Conservation (phyloP, 257 asterid species). For the Solanum microdontum region DNA sequence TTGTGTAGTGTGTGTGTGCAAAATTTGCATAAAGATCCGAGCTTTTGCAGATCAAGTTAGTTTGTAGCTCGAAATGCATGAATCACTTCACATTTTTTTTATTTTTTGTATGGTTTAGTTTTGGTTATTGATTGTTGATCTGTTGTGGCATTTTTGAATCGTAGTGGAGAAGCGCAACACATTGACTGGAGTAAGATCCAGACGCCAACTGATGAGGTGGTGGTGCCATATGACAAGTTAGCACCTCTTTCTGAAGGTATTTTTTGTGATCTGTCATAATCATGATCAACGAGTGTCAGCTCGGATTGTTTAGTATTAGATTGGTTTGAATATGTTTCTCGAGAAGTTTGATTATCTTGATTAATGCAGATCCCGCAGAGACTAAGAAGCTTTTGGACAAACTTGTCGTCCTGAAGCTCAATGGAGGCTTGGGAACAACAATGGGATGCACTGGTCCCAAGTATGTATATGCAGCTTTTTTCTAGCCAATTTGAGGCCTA, state of each 20-base stretch:
- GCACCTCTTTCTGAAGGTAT: constrained; percentile 79
- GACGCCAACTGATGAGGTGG: constrained; percentile 35
- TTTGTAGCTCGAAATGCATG: not conserved
- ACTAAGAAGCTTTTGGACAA: constrained; percentile 76
- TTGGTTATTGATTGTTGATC: not conserved
- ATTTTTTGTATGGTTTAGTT: not conserved
- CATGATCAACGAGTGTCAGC: not conserved
- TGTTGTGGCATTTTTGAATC: not conserved
- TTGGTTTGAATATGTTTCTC: not conserved
- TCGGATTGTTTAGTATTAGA: not conserved
- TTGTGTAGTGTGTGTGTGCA: not conserved
- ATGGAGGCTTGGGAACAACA: constrained; percentile 99
- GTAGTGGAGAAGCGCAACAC: constrained; percentile 27
- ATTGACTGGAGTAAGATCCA: constrained; percentile 38
- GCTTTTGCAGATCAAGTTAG: not conserved
- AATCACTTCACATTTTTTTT: not conserved
- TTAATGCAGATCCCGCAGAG: constrained; percentile 49
- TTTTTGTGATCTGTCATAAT: not conserved
- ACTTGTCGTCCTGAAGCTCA: constrained; percentile 92
- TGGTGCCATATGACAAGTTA: constrained; percentile 31
- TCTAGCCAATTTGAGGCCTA: not conserved
- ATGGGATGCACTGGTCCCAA: constrained; percentile 99
- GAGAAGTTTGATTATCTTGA: not conserved
- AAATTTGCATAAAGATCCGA: not conserved
- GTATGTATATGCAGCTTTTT: constrained; percentile 26